Conservation (phyloP, 2,329 filamentous ascomycete species). For the Coccinonectria pachysandricola region DNA sequence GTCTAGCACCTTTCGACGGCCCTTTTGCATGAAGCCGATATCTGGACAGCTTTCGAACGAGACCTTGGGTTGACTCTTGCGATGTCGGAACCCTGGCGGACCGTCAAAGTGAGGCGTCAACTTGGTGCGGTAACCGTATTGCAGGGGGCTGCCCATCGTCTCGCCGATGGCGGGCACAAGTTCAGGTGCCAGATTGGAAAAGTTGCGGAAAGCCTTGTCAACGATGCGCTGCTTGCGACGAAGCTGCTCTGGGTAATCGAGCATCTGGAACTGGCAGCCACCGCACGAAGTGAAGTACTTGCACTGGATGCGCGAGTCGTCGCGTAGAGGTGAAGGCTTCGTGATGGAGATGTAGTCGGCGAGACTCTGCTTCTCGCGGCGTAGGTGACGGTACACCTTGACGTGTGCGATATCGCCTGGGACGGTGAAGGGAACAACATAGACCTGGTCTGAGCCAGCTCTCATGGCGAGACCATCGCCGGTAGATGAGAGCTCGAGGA, state of each 20-base stretch:
- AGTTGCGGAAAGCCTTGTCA: slow-evolving; percentile 85
- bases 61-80: slow-evolving; percentile 36
- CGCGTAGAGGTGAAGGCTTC: slow-evolving; percentile 62
- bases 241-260: slow-evolving; percentile 79
- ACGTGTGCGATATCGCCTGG: slow-evolving; percentile 74
- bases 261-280: slow-evolving; percentile 96
- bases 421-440: slow-evolving; percentile 78
- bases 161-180: slow-evolving; percentile 67
- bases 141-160: slow-evolving; percentile 80
- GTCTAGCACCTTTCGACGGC: slow-evolving; percentile 69
- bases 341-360: slow-evolving; percentile 76
- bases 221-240: slow-evolving; percentile 75
- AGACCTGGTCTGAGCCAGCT: slow-evolving; percentile 55
- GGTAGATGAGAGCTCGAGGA: slow-evolving; percentile 75
- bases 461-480: slow-evolving; percentile 79
- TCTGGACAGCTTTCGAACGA: slow-evolving; percentile 56
- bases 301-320: slow-evolving; percentile 69
- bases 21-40: slow-evolving; percentile 86
- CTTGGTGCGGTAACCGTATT: slow-evolving; percentile 94
- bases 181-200: slow-evolving; percentile 69
- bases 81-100: slow-evolving; percentile 46
- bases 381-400: slow-evolving; percentile 66
- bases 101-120: slow-evolving; percentile 92
- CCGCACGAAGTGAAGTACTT: slow-evolving; percentile 80
- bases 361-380: slow-evolving; percentile 55